These are phyloP conservation scores for Schizochytrium sp. DNA, from an alignment of 108 stramenopile genomes.

Conservation along the genomic window DNA sequence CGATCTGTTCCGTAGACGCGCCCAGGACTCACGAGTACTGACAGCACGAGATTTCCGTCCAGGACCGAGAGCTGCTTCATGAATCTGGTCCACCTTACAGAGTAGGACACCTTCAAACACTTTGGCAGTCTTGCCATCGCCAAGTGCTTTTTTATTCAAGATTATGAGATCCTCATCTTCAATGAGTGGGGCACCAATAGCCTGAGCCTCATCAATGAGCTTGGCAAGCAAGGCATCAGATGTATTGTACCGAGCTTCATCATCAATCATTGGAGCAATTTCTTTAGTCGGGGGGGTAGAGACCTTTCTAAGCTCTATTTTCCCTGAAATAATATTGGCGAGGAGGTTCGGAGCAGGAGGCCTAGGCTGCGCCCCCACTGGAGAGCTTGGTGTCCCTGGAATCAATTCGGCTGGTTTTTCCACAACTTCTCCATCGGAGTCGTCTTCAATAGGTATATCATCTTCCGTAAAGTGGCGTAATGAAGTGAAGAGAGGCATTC, in stretches of 20 bases:
- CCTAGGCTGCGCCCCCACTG: not conserved
- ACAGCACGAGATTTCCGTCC: not conserved
- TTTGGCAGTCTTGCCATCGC: constrained; percentile 2
- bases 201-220: not conserved
- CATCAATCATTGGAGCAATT: not conserved
- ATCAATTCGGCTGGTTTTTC: not conserved
- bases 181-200: not conserved
- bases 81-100: not conserved
- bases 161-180: constrained; percentile 45
- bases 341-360: too few relatives aligned
- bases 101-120: constrained; percentile 23
- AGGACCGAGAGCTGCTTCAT: not conserved
- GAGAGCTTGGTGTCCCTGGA: not conserved
- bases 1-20: constrained; percentile 23
- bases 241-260: not conserved
- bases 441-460: not conserved
- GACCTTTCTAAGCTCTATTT: not conserved
- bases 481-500: constrained; percentile 39
- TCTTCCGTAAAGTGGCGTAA: not conserved
- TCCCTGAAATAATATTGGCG: not conserved
- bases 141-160: not conserved
- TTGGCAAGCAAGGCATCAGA: not conserved
- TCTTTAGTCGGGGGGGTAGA: not conserved
- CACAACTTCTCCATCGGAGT: not conserved
- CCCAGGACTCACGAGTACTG: constrained; percentile 42